A percentile compares a stretch with the other conserved stretches of the same genome.
These are phyloP conservation scores for Fraxinus americana DNA, from an alignment of 257 asterid genomes.

Conservation along the genomic window DNA sequence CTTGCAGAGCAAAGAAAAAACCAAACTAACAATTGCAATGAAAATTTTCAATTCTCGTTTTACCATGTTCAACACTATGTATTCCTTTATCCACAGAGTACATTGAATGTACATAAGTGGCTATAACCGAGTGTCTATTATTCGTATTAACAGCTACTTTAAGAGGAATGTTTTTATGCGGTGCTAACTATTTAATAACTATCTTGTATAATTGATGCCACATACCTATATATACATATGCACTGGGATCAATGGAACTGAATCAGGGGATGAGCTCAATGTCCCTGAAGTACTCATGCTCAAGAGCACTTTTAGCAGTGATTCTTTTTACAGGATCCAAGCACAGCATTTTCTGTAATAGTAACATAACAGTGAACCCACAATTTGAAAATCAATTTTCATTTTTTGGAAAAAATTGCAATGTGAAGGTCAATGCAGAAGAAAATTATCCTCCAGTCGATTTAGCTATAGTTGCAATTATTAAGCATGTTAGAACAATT, in stretches of 20 bases:
- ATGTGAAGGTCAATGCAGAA: neutral
- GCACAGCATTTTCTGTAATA: constrained; percentile 61
- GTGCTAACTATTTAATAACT: no score
- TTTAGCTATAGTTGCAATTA: neutral
- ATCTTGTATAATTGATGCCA: constrained; percentile 19
- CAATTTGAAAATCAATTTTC: constrained; percentile 26
- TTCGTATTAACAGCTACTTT: no score
- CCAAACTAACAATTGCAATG: no score
- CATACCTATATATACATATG: constrained; percentile 61
- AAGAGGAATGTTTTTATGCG: no score
- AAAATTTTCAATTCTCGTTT: neutral
- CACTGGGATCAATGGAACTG: constrained; percentile 31
- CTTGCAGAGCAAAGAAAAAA: no score
- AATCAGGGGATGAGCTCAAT: constrained; percentile 62
- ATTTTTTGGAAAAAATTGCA: constrained; percentile 21
- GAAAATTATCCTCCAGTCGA: neutral
- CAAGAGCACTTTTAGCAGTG: constrained; percentile 81
- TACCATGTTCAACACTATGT: neutral
- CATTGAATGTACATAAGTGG: no score
- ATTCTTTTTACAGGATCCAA: constrained; percentile 91
- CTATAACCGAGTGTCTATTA: no score
- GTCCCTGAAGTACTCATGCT: constrained; percentile 89
- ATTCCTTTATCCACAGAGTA: no score
- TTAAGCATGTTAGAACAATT: neutral
- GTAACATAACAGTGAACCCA: constrained; percentile 18